These are phyloP conservation scores for Peniophora sp. DNA, from an alignment of 1,284 basidiomycete genomes.

Conservation along the genomic window DNA sequence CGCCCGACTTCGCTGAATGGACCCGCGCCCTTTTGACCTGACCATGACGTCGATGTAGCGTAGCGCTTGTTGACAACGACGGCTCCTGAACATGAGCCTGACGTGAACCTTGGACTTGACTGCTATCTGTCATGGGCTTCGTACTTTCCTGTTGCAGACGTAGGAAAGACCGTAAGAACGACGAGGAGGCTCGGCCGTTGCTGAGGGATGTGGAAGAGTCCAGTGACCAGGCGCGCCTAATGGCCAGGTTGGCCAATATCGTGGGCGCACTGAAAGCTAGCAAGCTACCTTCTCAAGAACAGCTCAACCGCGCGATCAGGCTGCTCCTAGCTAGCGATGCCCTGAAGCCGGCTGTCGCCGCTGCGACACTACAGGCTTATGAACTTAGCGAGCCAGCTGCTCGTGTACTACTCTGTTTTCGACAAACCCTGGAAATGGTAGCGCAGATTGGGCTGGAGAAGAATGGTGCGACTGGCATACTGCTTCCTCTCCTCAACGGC, in stretches of 20 bases:
- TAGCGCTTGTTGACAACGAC: too few relatives aligned
- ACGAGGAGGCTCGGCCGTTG: neutral
- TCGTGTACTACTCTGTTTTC: constrained; percentile 24
- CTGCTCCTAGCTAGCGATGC: constrained; percentile 26
- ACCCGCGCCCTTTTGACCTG: too few relatives aligned
- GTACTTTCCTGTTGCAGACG: neutral
- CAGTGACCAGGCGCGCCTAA: neutral
- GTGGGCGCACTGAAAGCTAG: constrained; percentile 35
- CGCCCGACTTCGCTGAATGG: too few relatives aligned
- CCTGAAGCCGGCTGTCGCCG: constrained; percentile 16
- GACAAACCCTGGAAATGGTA: constrained; percentile 28
- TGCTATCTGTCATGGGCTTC: neutral
- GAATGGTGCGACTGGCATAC: constrained; percentile 30
- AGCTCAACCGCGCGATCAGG: constrained; percentile 27
- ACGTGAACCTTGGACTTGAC: neutral
- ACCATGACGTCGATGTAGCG: too few relatives aligned
- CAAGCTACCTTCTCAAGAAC: constrained; percentile 41
- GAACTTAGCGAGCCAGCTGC: constrained; percentile 25
- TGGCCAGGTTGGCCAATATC: constrained; percentile 28
- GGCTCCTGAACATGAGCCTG: too few relatives aligned
- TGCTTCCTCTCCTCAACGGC: neutral
- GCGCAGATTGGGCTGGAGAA: constrained; percentile 38
- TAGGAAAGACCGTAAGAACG: neutral
- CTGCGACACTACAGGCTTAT: constrained; percentile 11
- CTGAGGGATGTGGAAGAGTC: neutral